phyloP scores from a whole-genome alignment of 495 filamentous ascomycete genomes.

The Podospora pseudocomata region DNA sequence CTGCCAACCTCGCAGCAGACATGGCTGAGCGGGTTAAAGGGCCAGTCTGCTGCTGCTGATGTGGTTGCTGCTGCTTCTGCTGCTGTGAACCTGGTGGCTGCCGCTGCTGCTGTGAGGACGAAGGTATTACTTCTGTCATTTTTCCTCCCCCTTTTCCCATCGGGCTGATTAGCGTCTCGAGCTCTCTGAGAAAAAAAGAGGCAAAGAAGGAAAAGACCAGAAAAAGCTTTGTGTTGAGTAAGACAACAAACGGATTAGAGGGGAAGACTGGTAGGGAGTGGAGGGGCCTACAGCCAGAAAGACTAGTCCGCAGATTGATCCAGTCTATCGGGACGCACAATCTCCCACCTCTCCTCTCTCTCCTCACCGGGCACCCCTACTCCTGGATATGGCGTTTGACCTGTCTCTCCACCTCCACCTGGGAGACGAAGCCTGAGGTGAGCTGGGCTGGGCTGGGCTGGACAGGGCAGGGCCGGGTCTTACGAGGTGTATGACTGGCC shows the following conservation, averaged over 20 bases:
- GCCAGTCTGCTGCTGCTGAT: conserved; percentile 7
- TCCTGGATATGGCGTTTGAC: not conserved
- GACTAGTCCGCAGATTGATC: conserved; percentile 1
- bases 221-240: not conserved
- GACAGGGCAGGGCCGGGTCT: not conserved
- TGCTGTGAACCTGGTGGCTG: too few relatives aligned
- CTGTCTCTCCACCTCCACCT: not conserved
- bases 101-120: conserved; percentile 16
- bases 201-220: not conserved
- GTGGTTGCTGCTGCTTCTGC: not conserved
- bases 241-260: conserved; percentile 5
- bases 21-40: conserved; percentile 30
- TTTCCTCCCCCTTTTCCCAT: conserved; percentile 11
- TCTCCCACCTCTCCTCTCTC: not conserved
- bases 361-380: not conserved
- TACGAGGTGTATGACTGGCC: not conserved
- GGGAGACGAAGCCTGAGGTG: not conserved
- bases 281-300: conserved; percentile 2
- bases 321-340: conserved; percentile 3
- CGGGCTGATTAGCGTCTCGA: not conserved
- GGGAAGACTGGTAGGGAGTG: not conserved
- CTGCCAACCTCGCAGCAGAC: conserved; percentile 21
- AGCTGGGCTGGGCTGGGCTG: not conserved
- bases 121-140: conserved; percentile 30
- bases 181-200: conserved; percentile 1